Conservation (phyloP, 73 alveolate species). For the Tetrahymena thermophila region DNA sequence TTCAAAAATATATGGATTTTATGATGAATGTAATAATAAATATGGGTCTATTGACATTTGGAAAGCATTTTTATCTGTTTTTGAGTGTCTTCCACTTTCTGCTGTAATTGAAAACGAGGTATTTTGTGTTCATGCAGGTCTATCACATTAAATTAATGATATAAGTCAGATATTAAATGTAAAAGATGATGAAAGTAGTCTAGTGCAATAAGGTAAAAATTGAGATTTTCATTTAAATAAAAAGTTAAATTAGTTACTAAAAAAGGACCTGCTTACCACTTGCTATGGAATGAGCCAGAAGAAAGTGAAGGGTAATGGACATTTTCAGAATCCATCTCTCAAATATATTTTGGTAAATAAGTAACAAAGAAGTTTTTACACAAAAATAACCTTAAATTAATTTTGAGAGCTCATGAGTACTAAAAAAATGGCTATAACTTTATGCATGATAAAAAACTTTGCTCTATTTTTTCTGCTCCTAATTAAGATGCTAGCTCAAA, state of each 20-base stretch:
- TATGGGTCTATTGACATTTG: slow-evolving; percentile 94
- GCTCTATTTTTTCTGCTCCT: background rate
- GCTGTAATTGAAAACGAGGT: slow-evolving; percentile 15
- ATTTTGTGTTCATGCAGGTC: background rate
- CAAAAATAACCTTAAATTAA: slow-evolving; percentile 58
- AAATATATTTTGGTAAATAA: slow-evolving; percentile 75
- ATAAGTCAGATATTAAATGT: background rate
- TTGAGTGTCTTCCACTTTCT: slow-evolving; percentile 94
- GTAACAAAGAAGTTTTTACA: slow-evolving; percentile 79
- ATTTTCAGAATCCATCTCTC: slow-evolving; percentile 70
- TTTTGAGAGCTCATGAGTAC: slow-evolving; percentile 81
- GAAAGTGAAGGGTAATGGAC: slow-evolving; percentile 81
- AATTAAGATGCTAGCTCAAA: background rate
- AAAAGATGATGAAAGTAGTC: background rate
- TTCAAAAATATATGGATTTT: slow-evolving; percentile 82
- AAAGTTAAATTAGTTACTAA: slow-evolving; percentile 65
- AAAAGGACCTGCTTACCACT: slow-evolving; percentile 84
- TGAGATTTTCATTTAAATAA: background rate
- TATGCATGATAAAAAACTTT: slow-evolving; percentile 35
- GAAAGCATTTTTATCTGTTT: slow-evolving; percentile 97
- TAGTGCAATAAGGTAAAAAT: background rate
- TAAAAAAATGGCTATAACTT: slow-evolving; percentile 76
- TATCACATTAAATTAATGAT: background rate
- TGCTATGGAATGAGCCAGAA: slow-evolving; percentile 84
- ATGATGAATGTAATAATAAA: slow-evolving; percentile 89